Percentiles rank a stretch among this genome's conserved stretches.
phyloP scores from a whole-genome alignment of 2,329 filamentous ascomycete genomes.

The Aureobasidium vineae region DNA sequence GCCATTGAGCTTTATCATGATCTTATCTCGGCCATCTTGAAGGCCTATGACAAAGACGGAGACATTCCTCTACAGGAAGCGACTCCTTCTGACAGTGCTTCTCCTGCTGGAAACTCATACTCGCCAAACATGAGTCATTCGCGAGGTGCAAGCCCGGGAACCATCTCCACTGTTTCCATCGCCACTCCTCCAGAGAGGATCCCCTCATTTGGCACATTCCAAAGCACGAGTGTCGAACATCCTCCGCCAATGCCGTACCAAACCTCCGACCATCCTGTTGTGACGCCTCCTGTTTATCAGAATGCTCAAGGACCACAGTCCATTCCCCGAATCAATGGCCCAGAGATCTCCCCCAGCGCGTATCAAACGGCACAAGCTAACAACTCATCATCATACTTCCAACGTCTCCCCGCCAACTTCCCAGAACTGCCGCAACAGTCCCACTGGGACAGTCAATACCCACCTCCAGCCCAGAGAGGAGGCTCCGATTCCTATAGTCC shows the following conservation, averaged over 20 bases:
- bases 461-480: neutral
- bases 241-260: conserved; percentile 37
- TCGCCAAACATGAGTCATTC: conserved; percentile 43
- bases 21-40: conserved; percentile 79
- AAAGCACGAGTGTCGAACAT: conserved; percentile 35
- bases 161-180: conserved; percentile 36
- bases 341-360: conserved; percentile 11
- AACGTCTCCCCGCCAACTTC: conserved; percentile 35
- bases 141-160: conserved; percentile 47
- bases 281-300: conserved; percentile 18
- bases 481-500: neutral
- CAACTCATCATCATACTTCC: conserved; percentile 31
- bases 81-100: conserved; percentile 47
- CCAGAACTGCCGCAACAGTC: conserved; percentile 31
- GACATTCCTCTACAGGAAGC: conserved; percentile 51
- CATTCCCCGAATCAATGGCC: neutral
- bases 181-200: conserved; percentile 37
- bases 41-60: conserved; percentile 70
- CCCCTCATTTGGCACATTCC: conserved; percentile 35
- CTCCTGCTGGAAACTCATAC: conserved; percentile 28
- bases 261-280: conserved; percentile 27
- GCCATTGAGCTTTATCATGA: conserved; percentile 84
- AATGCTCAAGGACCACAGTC: neutral
- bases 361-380: conserved; percentile 29
- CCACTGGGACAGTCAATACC: conserved; percentile 25